These are phyloP conservation scores for Pseudocercospora pini-densiflorae DNA, from an alignment of 2,329 filamentous ascomycete species.

Conservation along the genomic window DNA sequence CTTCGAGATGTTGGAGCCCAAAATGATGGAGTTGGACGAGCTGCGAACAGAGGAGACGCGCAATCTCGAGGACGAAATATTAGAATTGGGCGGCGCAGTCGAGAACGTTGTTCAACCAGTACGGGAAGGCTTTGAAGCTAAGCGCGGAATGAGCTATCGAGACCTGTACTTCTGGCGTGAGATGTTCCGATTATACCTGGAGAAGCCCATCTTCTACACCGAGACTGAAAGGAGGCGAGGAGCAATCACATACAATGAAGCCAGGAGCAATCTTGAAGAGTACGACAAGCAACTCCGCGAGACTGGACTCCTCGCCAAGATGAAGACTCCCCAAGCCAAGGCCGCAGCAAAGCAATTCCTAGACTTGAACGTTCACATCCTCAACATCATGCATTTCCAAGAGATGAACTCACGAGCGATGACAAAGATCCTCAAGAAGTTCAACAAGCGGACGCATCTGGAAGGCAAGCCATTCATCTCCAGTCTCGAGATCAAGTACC, in stretches of 20 bases:
- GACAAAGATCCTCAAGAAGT: constrained; percentile 87
- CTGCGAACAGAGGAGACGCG: constrained; percentile 70
- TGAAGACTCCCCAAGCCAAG: constrained; percentile 70
- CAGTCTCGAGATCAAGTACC: constrained; percentile 34
- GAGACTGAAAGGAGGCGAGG: constrained; percentile 74
- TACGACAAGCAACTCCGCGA: constrained; percentile 72
- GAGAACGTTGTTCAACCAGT: constrained; percentile 67
- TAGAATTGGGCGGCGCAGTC: constrained; percentile 67
- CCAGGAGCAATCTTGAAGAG: constrained; percentile 69
- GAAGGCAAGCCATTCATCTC: constrained; percentile 50
- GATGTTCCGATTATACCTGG: constrained; percentile 80
- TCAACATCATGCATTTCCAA: constrained; percentile 81
- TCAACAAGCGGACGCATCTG: constrained; percentile 82
- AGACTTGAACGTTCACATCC: constrained; percentile 72
- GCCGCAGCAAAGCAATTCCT: constrained; percentile 71
- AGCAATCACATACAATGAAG: constrained; percentile 66
- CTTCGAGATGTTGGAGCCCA: constrained; percentile 74
- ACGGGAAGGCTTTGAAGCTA: constrained; percentile 51
- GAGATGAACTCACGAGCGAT: constrained; percentile 81
- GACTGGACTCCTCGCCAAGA: constrained; percentile 61
- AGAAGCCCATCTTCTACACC: constrained; percentile 82
- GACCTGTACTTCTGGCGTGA: constrained; percentile 78
- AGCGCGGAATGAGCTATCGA: constrained; percentile 38
- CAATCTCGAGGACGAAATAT: constrained; percentile 66
- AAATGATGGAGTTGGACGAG: constrained; percentile 70